Evolutionary conservation across 2,329 filamentous ascomycete species (phyloP).

Genomic region (Aspergillus puulaauensis): DNA sequence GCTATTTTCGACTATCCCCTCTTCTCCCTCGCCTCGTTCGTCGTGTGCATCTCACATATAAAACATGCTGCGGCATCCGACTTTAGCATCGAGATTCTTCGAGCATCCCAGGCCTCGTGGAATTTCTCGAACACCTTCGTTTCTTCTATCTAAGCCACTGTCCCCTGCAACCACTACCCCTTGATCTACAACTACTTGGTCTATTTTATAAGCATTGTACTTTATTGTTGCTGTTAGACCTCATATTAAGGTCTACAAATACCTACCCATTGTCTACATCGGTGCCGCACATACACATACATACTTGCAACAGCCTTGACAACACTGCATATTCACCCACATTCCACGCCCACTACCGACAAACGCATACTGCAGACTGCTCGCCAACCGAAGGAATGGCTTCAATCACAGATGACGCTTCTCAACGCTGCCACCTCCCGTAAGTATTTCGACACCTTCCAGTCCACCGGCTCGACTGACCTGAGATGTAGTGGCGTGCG

Average conservation of each 20-base stretch:
- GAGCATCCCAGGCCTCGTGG: slow-evolving; percentile 26
- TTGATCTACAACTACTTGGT: slow-evolving; percentile 13
- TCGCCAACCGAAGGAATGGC: slow-evolving; percentile 33
- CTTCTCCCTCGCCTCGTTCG: slow-evolving; percentile 22
- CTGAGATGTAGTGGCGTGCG: slow-evolving; percentile 20
- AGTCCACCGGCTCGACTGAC: slow-evolving; percentile 11
- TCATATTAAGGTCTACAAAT: background rate
- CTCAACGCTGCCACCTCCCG: slow-evolving; percentile 37
- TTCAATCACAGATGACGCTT: slow-evolving; percentile 27
- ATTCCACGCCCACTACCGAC: background rate
- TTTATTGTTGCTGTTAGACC: slow-evolving; percentile 3
- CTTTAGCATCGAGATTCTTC: slow-evolving; percentile 25
- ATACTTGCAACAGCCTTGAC: background rate
- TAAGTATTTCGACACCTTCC: slow-evolving; percentile 22
- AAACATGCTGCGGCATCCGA: slow-evolving; percentile 32
- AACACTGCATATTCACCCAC: background rate
- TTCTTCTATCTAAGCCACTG: background rate
- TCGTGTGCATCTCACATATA: slow-evolving; percentile 31
- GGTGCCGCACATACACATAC: slow-evolving; percentile 18
- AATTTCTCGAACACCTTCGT: slow-evolving; percentile 18
- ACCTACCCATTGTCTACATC: slow-evolving; percentile 11
- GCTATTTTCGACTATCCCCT: slow-evolving; percentile 9
- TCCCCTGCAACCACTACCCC: slow-evolving; percentile 13
- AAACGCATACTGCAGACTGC: slow-evolving; percentile 3
- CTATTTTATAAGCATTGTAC: background rate